Evolutionary conservation across 148 eudicot genomes (phyloP).

Genomic region (Dysphania ambrosioides): DNA sequence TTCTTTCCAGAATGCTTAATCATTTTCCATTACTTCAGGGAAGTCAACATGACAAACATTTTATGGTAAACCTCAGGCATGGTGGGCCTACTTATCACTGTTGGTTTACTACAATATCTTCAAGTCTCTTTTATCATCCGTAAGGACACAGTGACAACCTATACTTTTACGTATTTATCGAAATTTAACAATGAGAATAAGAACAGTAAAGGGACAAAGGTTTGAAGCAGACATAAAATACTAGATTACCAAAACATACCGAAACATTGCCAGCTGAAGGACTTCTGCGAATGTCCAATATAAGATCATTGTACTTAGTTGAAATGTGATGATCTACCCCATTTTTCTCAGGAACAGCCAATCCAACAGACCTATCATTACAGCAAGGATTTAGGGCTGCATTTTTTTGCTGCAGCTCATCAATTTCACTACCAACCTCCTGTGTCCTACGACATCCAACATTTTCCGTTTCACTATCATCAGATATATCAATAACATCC

Average conservation of each 20-base stretch:
- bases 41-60: too few relatives aligned
- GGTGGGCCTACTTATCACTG: not conserved
- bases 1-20: not conserved
- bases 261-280: constrained; percentile 22
- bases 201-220: not conserved
- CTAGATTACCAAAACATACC: constrained; percentile 35
- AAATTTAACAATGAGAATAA: not conserved
- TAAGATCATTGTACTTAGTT: constrained; percentile 23
- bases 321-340: constrained; percentile 16
- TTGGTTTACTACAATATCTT: not conserved
- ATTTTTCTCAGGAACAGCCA: constrained; percentile 29
- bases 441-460: constrained; percentile 8
- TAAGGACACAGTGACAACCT: not conserved
- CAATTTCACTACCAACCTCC: constrained; percentile 15
- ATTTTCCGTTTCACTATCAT: constrained; percentile 16
- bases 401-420: constrained; percentile 22
- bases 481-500: not conserved
- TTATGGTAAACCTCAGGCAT: not conserved
- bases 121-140: not conserved
- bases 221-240: constrained; percentile 16
- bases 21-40: not conserved
- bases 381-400: constrained; percentile 19
- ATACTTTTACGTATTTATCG: not conserved
- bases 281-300: constrained; percentile 17
- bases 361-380: constrained; percentile 22